These are phyloP conservation scores for Mimosa pudica DNA, from an alignment of 306 rosid species.

Conservation along the genomic window DNA sequence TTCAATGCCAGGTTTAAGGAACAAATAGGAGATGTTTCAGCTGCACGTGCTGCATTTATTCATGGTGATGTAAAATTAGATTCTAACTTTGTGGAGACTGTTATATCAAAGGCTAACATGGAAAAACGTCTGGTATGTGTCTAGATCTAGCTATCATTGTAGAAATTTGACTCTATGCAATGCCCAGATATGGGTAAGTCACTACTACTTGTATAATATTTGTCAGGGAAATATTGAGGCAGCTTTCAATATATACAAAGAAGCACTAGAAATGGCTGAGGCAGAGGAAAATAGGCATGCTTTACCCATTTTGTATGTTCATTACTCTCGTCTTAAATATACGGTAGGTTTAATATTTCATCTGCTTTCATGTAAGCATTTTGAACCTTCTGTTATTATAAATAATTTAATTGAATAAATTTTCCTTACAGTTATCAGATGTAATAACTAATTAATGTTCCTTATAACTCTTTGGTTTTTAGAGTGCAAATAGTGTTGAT, in stretches of 20 bases:
- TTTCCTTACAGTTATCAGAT: conserved; percentile 9
- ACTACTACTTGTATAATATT: conserved; percentile 32
- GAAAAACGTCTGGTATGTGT: conserved; percentile 83
- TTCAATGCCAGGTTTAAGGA: conserved; percentile 91
- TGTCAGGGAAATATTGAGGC: conserved; percentile 75
- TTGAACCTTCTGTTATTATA: conserved; percentile 7
- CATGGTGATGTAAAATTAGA: conserved; percentile 57
- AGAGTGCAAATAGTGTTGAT: conserved; percentile 68
- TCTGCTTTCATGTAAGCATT: conserved; percentile 27
- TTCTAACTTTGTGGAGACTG: conserved; percentile 63
- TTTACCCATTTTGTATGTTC: conserved; percentile 69
- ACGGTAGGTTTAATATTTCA: conserved; percentile 57
- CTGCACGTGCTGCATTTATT: conserved; percentile 69
- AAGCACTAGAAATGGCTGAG: conserved; percentile 69
- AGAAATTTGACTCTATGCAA: conserved; percentile 26
- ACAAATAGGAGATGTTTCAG: conserved; percentile 69
- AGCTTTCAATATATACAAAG: conserved; percentile 69
- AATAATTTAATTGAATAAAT: conserved; percentile 17
- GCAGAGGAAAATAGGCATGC: conserved; percentile 48
- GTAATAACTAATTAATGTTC: conserved; percentile 24
- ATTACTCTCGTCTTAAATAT: conserved; percentile 69
- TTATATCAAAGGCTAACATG: conserved; percentile 78
- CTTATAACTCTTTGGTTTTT: conserved; percentile 31
- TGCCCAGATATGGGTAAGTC: conserved; percentile 27
- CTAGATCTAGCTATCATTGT: conserved; percentile 28